Conservation (phyloP, 352 stramenopile species). For the Hyaloperonospora arabidopsidis region DNA sequence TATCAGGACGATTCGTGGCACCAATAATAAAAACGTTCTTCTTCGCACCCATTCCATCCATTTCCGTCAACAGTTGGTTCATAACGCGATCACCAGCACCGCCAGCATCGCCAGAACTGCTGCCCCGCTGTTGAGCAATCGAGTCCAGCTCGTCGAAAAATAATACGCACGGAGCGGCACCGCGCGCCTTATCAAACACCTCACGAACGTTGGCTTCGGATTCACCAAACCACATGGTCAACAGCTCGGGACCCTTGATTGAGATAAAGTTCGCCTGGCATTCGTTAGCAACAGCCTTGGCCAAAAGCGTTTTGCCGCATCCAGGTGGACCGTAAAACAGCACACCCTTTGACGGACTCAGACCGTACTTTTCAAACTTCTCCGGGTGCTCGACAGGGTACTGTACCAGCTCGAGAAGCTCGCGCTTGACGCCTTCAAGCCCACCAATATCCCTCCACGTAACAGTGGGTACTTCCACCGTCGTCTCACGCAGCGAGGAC, state of each 20-base stretch:
- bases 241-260: constrained; percentile 98
- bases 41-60: constrained; percentile 98
- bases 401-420: constrained; percentile 98
- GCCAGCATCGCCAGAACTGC: constrained; percentile 90
- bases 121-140: constrained; percentile 96
- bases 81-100: constrained; percentile 98
- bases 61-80: constrained; percentile 99
- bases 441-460: constrained; percentile 99
- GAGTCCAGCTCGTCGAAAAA: constrained; percentile 99
- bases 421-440: constrained; percentile 96
- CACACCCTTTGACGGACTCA: constrained; percentile 93
- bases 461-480: constrained; percentile 98
- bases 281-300: constrained; percentile 99
- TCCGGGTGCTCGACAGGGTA: constrained; percentile 99
- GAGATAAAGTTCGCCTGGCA: constrained; percentile 99
- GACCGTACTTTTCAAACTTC: constrained; percentile 98
- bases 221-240: constrained; percentile 99
- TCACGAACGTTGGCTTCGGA: constrained; percentile 98
- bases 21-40: constrained; percentile 99
- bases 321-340: constrained; percentile 99
- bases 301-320: constrained; percentile 99
- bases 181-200: constrained; percentile 98
- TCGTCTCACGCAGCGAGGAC: constrained; percentile 97
- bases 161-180: constrained; percentile 95
- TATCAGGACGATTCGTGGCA: constrained; percentile 97